Percentiles rank a stretch among this genome's conserved stretches.
Evolutionary conservation across 257 asterid genomes (phyloP).

Genomic region (Asclepias syriaca): DNA sequence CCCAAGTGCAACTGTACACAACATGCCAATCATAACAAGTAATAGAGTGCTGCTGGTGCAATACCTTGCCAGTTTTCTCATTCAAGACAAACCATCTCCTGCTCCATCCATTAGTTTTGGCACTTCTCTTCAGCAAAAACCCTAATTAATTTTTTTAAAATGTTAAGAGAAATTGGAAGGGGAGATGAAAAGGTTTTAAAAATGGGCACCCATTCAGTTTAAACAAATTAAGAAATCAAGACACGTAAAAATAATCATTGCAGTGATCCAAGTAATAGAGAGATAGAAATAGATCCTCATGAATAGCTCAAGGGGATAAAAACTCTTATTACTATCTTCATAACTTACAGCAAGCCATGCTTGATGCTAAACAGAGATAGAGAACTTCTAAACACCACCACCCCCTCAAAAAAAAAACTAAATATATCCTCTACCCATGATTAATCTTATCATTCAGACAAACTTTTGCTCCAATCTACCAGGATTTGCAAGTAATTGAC

Average conservation of each 20-base stretch:
- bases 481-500: not conserved
- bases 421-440: not conserved
- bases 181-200: not conserved
- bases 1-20: not conserved
- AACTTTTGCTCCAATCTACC: not conserved
- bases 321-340: not conserved
- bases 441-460: not conserved
- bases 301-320: not conserved
- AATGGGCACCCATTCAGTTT: not conserved
- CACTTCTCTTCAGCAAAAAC: conserved; percentile 80
- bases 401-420: not conserved
- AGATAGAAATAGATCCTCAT: not conserved
- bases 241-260: not conserved
- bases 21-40: not conserved
- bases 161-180: not conserved
- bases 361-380: not conserved
- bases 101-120: conserved; percentile 85
- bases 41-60: not conserved
- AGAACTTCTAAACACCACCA: not conserved
- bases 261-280: not conserved
- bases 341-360: not conserved
- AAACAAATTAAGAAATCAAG: not conserved
- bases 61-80: conserved; percentile 95
- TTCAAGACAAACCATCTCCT: conserved; percentile 94
- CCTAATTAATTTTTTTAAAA: conserved; percentile 37